phyloP scores from a whole-genome alignment of 2,329 filamentous ascomycete species.

The Xylogone sp. region DNA sequence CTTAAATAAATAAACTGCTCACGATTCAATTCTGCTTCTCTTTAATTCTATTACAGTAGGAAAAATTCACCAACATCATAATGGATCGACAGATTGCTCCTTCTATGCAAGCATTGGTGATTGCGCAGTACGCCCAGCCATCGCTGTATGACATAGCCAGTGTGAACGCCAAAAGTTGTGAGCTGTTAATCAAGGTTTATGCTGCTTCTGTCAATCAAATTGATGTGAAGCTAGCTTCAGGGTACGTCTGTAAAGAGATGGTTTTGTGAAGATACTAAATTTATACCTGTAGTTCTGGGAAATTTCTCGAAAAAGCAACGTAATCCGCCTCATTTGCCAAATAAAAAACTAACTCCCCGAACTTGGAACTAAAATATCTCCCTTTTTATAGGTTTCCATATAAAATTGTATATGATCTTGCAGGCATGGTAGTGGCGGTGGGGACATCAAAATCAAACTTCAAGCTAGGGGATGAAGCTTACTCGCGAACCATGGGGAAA shows the following conservation, averaged over 20 bases:
- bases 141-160: constrained; percentile 27
- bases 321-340: constrained; percentile 9
- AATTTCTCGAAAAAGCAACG: constrained; percentile 23
- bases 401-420: constrained; percentile 2
- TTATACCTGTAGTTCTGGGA: not conserved
- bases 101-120: constrained; percentile 23
- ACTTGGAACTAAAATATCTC: not conserved
- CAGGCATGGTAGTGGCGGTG: constrained; percentile 18
- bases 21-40: no score
- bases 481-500: constrained; percentile 28
- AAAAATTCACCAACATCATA: not conserved
- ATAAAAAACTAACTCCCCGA: not conserved
- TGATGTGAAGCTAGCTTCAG: constrained; percentile 31
- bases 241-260: constrained; percentile 20
- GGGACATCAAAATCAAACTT: constrained; percentile 21
- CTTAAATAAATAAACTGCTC: no score
- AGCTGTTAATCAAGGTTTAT: constrained; percentile 38
- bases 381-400: constrained; percentile 3
- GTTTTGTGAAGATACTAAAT: not conserved
- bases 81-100: constrained; percentile 8
- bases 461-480: constrained; percentile 23
- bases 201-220: constrained; percentile 38
- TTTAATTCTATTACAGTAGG: no score
- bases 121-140: constrained; percentile 15
- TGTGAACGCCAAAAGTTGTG: constrained; percentile 37